Evolutionary conservation across 495 filamentous ascomycete species (phyloP).

Genomic region (Evernia prunastri): DNA sequence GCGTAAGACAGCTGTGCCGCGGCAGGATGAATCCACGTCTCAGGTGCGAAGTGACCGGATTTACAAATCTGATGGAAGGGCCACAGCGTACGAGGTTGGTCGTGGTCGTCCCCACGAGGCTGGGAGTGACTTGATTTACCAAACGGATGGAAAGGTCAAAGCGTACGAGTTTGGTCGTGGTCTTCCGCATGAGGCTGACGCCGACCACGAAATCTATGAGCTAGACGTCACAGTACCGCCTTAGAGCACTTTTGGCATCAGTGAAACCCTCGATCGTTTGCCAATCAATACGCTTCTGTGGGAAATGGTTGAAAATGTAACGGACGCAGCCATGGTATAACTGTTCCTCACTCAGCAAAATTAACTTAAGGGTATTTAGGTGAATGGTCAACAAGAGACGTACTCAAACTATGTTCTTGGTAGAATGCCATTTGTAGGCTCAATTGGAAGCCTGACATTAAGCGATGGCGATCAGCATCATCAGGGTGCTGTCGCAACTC

Average conservation of each 20-base stretch:
- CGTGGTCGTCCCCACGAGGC: too few species aligned
- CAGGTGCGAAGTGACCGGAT: not conserved
- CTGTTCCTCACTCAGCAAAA: not conserved
- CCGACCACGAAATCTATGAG: not conserved
- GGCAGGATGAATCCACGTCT: too few species aligned
- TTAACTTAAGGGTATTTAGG: conserved; percentile 29
- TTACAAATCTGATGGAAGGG: not conserved
- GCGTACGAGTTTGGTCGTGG: not conserved
- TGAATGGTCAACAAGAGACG: conserved; percentile 53
- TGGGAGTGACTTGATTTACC: not conserved
- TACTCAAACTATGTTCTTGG: conserved; percentile 49
- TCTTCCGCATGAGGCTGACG: not conserved
- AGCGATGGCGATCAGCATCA: conserved; percentile 28
- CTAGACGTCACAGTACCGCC: not conserved
- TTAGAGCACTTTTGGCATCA: not conserved
- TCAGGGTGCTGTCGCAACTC: conserved; percentile 32
- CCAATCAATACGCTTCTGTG: not conserved
- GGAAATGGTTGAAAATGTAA: not conserved
- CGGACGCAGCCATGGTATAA: not conserved
- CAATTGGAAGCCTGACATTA: conserved; percentile 24
- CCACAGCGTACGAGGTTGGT: too few species aligned
- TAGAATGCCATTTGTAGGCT: conserved; percentile 34
- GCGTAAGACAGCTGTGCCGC: not conserved
- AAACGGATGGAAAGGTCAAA: not conserved
- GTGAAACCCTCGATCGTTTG: not conserved